Base-by-base conservation (phyloP, 805 yeast species). In the Blastobotrys mokoenaii region DNA sequence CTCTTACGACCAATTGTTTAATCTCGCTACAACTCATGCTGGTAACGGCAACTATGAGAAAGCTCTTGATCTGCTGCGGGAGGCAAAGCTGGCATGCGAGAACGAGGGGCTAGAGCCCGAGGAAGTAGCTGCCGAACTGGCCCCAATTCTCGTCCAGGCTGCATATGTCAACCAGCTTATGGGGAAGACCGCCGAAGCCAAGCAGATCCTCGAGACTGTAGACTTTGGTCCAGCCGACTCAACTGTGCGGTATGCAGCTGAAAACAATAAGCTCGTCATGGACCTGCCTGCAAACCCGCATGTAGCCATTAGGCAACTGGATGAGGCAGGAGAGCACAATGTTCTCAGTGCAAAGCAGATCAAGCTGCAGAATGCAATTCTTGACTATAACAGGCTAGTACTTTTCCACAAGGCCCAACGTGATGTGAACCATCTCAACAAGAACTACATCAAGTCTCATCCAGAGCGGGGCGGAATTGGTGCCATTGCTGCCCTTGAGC, bases 1-100 rank as follows among this genome's bases (percentile, higher is more conserved):
- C n/a, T 40, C 37, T 7, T 80, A 81, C 55, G 90, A 83, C 56
- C 69, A 70, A 44, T 57, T 70, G 3, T 82, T 80, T 67, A 83
- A 83, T 63, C 66, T 69, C 7, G 79, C 86, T 0, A 64, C 79
- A 47, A 70, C 76, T 33, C 62, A 64, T 41, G 58, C 80, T 40
- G 66, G 71, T 8, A 65, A 65, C 34, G 68, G 69, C 8, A 62
- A 76, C 34, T 63, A 61, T 36, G 50, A 49, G 0, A 49, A 55
- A 12, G 72, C 84, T 1, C 58, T 79, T 30, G 58, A 56, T 2
- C 52, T 68, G 32, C 66, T 83, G 47, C 59, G 69, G 14, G 58
- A 61, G 41, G 82, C 87, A 2, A 62, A 68, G 39, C 51, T 61
- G 11, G 51, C 62, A 15, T 76, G 81, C 51, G 51, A 58, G 37